Base-by-base conservation (phyloP, 495 filamentous ascomycete genomes). In the Xylaria curta region DNA sequence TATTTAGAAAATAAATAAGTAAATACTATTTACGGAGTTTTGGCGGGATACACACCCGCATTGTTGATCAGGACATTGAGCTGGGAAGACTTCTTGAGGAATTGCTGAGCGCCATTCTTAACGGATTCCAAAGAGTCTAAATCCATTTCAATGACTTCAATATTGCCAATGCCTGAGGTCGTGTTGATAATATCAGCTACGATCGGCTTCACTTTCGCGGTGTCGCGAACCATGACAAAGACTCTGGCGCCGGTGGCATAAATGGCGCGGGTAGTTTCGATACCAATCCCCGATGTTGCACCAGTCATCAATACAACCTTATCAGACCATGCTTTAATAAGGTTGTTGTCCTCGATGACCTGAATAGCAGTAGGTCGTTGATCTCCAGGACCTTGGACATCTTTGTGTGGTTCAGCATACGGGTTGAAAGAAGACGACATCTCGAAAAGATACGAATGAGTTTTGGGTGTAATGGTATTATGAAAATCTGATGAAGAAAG, bases 291-390 rank as follows among this genome's bases (percentile, higher is more conserved):
- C 1, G 82, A 81, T 17, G 82, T 83, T 21, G 75, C 74, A 24
- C 88, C 87, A 1, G 86, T 88, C 51, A 89, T 81, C 49, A 89
- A 33, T 59, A 87, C 77, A 33, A 83, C 79, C 75, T 88, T 87
- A 66, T 77, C 84, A 3, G 49, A 61, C 13, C 84, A 72, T 46
- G 78, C 79, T 33, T 79, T 81, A 36, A 80, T 70, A 28, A 85
- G 60, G 3, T 65, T 67, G 51, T 89, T 82, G 68, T 89, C 87
- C 46, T 82, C 40, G 67, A 90, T 72, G 56, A 90, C 84, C 64
- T 87, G 82, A 5, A 87, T 69, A 9, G 84, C 87, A 0, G 87
- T 89, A 42, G 87, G 87, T 13, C 88, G 85, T 12, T 78, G 77
- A 75, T 90, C 87, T 7, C 85, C 84, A 19, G 82, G 75, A 8